phyloP scores from a whole-genome alignment of 2,329 filamentous ascomycete species.

The Furcasterigmium furcatum region DNA sequence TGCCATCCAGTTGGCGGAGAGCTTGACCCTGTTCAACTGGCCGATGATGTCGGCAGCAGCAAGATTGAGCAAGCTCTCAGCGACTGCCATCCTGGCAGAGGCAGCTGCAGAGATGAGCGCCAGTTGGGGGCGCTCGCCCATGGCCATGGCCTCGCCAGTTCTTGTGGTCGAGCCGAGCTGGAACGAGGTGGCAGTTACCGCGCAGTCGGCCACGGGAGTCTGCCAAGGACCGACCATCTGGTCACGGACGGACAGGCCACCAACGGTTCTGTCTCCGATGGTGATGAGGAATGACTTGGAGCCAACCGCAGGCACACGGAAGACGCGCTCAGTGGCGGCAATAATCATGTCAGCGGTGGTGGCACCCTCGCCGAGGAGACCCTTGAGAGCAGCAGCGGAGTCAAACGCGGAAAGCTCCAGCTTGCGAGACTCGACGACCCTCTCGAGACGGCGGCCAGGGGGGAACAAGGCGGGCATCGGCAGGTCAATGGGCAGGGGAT shows the following conservation, averaged over 20 bases:
- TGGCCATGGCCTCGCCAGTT: constrained; percentile 94
- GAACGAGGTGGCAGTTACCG: constrained; percentile 84
- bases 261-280: constrained; percentile 89
- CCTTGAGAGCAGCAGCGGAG: constrained; percentile 59
- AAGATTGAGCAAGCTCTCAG: constrained; percentile 89
- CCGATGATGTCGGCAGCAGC: constrained; percentile 72
- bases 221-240: constrained; percentile 98
- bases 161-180: constrained; percentile 61
- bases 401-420: constrained; percentile 70
- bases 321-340: constrained; percentile 75
- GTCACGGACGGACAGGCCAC: constrained; percentile 82
- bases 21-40: constrained; percentile 73
- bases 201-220: constrained; percentile 88
- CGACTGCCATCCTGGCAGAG: constrained; percentile 94
- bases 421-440: constrained; percentile 68
- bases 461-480: constrained; percentile 88
- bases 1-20: constrained; percentile 99
- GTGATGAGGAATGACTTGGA: constrained; percentile 97
- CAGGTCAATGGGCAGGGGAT: constrained; percentile 79
- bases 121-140: constrained; percentile 88
- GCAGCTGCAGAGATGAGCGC: constrained; percentile 87
- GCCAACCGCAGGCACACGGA: constrained; percentile 85
- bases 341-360: constrained; percentile 49
- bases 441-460: constrained; percentile 77
- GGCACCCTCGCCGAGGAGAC: constrained; percentile 54